Evolutionary conservation across 257 asterid species (phyloP).

Genomic region (Petunia axillaris): DNA sequence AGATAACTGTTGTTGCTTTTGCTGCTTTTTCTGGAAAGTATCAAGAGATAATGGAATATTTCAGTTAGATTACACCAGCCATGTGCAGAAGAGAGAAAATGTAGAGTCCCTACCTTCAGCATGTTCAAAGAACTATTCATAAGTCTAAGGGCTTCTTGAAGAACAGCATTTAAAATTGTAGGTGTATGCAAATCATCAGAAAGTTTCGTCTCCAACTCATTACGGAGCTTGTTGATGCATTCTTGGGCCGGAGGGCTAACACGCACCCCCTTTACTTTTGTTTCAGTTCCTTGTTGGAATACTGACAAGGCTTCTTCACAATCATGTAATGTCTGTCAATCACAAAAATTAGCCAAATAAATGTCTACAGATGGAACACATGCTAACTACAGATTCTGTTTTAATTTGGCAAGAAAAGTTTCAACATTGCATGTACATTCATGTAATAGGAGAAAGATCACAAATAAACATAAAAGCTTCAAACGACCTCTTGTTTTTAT

Average conservation of each 20-base stretch:
- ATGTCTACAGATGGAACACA: neutral
- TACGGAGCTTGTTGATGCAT: constrained; percentile 58
- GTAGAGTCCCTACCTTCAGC: constrained; percentile 56
- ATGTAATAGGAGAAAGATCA: constrained; percentile 1
- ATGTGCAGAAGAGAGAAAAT: neutral
- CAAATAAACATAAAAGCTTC: neutral
- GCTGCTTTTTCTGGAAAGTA: constrained; percentile 39
- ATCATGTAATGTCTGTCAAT: constrained; percentile 69
- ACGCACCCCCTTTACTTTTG: constrained; percentile 40
- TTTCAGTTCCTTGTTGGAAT: constrained; percentile 46
- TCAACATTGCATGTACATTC: neutral
- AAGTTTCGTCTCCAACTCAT: constrained; percentile 62
- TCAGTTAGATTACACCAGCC: neutral
- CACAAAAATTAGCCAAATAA: constrained; percentile 25
- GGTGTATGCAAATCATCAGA: constrained; percentile 91
- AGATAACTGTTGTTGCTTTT: constrained; percentile 38
- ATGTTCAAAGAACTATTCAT: constrained; percentile 52
- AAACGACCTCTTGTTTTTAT: neutral
- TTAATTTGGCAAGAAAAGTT: neutral
- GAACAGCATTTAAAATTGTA: constrained; percentile 56
- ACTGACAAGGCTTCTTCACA: constrained; percentile 50
- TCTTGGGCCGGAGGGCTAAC: constrained; percentile 52
- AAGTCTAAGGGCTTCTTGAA: constrained; percentile 65
- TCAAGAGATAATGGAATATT: constrained; percentile 4
- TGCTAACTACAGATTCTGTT: neutral